Evolutionary conservation across 2,329 filamentous ascomycete genomes (phyloP).

Genomic region (Claviceps africana): DNA sequence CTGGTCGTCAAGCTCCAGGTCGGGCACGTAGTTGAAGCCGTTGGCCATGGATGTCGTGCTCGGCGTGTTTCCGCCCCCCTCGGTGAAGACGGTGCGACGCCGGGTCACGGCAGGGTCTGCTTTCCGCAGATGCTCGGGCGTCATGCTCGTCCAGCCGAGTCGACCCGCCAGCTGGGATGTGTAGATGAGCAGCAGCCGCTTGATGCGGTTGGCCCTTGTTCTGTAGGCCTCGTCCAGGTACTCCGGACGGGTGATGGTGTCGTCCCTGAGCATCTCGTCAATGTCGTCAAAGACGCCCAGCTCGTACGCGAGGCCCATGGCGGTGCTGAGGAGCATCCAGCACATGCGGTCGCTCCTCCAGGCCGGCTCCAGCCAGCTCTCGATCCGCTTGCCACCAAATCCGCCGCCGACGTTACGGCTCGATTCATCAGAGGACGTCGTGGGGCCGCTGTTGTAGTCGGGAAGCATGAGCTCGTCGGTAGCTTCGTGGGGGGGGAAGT

Average conservation of each 20-base stretch:
- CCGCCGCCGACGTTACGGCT: conserved; percentile 29
- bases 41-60: conserved; percentile 41
- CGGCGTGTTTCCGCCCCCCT: conserved; percentile 41
- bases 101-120: conserved; percentile 42
- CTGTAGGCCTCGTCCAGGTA: conserved; percentile 66
- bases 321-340: conserved; percentile 92
- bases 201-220: conserved; percentile 66
- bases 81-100: conserved; percentile 30
- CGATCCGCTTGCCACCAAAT: conserved; percentile 73
- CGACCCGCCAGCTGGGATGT: conserved; percentile 87
- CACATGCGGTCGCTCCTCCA: conserved; percentile 94
- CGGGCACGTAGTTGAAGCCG: conserved; percentile 51
- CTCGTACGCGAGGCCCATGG: conserved; percentile 80
- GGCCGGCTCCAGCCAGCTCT: conserved; percentile 91
- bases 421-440: conserved; percentile 23
- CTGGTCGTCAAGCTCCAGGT: conserved; percentile 52
- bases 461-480: conserved; percentile 56
- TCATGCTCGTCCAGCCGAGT: conserved; percentile 86
- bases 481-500: conserved; percentile 76
- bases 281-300: conserved; percentile 91
- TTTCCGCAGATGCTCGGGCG: conserved; percentile 52
- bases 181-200: conserved; percentile 78
- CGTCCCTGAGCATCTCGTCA: conserved; percentile 50
- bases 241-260: conserved; percentile 46
- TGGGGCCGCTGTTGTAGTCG: conserved; percentile 35